A percentile compares a stretch with the other conserved stretches of the same genome.
phyloP scores from a whole-genome alignment of 306 rosid species.

The Acacia confusa region DNA sequence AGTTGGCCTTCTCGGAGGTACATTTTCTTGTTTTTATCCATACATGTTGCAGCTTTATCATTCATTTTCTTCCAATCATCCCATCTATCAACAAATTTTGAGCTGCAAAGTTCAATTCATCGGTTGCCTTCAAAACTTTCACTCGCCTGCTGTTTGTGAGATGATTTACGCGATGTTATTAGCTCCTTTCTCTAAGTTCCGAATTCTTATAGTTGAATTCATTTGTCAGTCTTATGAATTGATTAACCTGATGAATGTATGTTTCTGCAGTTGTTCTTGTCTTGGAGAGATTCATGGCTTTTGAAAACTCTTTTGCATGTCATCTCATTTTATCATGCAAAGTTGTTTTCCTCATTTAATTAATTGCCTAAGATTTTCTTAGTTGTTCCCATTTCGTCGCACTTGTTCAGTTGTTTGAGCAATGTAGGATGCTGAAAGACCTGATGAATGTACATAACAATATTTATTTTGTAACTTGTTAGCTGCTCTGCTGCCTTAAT shows the following conservation, averaged over 20 bases:
- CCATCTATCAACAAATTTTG: neutral
- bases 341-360: too few species aligned
- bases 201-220: neutral
- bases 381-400: neutral
- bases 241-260: neutral
- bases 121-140: neutral
- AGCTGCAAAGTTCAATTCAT: neutral
- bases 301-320: neutral
- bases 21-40: neutral
- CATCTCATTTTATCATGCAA: neutral
- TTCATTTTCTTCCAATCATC: neutral
- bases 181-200: neutral
- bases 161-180: neutral
- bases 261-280: neutral
- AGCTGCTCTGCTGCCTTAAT: neutral
- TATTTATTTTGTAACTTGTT: neutral
- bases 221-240: neutral
- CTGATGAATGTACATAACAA: neutral
- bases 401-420: neutral
- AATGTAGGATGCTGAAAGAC: neutral
- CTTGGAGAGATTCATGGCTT: neutral
- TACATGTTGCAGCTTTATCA: neutral
- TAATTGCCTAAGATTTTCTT: neutral
- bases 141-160: neutral
- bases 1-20: conserved; percentile 85